phyloP scores from a whole-genome alignment of 2,329 filamentous ascomycete genomes.

The Fusarium oligoseptatum region DNA sequence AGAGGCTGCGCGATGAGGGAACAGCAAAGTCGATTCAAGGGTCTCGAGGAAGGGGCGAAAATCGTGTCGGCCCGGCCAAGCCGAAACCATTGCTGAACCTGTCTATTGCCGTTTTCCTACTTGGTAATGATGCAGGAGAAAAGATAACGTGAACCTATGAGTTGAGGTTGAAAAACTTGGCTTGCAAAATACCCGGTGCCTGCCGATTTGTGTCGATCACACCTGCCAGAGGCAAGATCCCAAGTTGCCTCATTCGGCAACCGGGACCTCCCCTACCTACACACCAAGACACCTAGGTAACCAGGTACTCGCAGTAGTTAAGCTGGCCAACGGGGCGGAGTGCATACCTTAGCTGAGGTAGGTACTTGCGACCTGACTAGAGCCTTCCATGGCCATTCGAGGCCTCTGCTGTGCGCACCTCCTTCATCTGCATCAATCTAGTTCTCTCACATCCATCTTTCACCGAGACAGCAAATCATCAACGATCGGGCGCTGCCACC shows the following conservation, averaged over 20 bases:
- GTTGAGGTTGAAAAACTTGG: not conserved
- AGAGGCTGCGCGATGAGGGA: conserved; percentile 30
- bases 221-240: conserved; percentile 31
- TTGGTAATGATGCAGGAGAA: not conserved
- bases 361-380: not conserved
- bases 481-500: not conserved
- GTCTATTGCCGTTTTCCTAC: not conserved
- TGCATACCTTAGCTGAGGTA: not conserved
- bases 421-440: not conserved
- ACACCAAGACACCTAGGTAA: conserved; percentile 10
- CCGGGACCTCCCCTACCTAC: not conserved
- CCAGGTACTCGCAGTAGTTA: conserved; percentile 13
- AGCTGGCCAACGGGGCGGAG: not conserved
- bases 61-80: conserved; percentile 26
- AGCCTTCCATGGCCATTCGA: not conserved
- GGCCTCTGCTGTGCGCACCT: not conserved
- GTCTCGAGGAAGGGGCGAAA: conserved; percentile 22
- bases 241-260: conserved; percentile 38
- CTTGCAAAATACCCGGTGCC: conserved; percentile 4
- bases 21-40: conserved; percentile 36
- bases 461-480: not conserved
- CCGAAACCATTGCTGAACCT: conserved; percentile 12
- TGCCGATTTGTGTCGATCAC: conserved; percentile 29
- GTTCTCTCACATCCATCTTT: not conserved
- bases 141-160: not conserved